Evolutionary conservation across 495 filamentous ascomycete genomes (phyloP).

Genomic region (Cenococcum geophilum): DNA sequence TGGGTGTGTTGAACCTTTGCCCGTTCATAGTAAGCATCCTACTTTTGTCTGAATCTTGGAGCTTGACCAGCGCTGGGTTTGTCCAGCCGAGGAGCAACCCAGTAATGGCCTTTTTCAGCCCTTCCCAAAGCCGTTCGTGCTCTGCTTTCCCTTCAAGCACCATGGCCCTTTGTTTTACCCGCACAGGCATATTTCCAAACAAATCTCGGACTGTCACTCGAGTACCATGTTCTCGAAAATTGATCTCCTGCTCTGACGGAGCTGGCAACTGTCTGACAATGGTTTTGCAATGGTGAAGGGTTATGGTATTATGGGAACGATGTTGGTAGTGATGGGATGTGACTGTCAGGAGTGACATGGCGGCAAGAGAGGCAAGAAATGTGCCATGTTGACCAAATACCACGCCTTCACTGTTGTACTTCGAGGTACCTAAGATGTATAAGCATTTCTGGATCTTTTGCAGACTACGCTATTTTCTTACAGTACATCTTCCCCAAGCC

Average conservation of each 20-base stretch:
- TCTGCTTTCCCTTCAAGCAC: conserved; percentile 46
- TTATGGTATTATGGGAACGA: conserved; percentile 60
- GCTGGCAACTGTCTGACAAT: conserved; percentile 64
- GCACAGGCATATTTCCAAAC: conserved; percentile 93
- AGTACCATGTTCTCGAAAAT: conserved; percentile 62
- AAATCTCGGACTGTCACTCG: conserved; percentile 74
- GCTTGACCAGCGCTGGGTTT: conserved; percentile 28
- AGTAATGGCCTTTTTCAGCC: conserved; percentile 53
- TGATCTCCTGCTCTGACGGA: conserved; percentile 52
- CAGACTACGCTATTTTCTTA: conserved; percentile 1
- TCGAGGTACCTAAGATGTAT: conserved; percentile 62
- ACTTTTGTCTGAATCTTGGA: conserved; percentile 36
- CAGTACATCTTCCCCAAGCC: conserved; percentile 65
- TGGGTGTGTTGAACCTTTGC: neutral
- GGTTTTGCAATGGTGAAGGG: conserved; percentile 63
- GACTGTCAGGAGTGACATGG: conserved; percentile 70
- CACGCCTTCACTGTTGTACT: conserved; percentile 42
- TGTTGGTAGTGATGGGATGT: conserved; percentile 65
- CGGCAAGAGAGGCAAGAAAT: conserved; percentile 71
- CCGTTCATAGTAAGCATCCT: conserved; percentile 15
- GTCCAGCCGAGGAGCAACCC: conserved; percentile 64
- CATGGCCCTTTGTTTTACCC: conserved; percentile 72
- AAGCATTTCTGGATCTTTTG: conserved; percentile 17
- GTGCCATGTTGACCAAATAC: conserved; percentile 63
- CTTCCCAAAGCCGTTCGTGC: conserved; percentile 64